Conservation (phyloP, 2,329 filamentous ascomycete genomes). For the Trichoderma citrinoviride region DNA sequence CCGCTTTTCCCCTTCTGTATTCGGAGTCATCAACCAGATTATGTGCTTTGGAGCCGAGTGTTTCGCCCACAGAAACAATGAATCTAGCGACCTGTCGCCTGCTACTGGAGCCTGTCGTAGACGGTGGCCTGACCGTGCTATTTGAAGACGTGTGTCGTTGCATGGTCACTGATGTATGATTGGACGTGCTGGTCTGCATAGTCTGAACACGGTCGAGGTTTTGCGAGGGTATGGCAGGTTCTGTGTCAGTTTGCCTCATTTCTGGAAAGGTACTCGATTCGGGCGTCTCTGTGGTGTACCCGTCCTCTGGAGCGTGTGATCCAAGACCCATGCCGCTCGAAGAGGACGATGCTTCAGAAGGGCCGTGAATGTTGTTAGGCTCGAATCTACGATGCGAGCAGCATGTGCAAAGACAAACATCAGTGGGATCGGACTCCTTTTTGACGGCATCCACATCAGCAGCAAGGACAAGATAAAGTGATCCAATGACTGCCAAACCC, state of each 20-base stretch:
- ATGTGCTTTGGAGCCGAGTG: slow-evolving; percentile 47
- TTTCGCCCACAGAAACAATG: slow-evolving; percentile 44
- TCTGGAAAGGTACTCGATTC: background rate
- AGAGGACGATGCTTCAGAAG: background rate
- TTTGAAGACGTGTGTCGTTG: background rate
- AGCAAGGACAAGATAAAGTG: slow-evolving; percentile 53
- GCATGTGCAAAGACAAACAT: slow-evolving; percentile 22
- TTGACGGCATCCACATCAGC: slow-evolving; percentile 29
- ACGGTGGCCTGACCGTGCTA: background rate
- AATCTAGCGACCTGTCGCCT: slow-evolving; percentile 44
- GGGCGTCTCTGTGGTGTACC: background rate
- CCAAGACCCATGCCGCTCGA: background rate
- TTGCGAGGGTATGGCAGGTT: background rate
- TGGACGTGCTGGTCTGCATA: background rate
- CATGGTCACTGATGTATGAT: background rate
- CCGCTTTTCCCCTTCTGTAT: slow-evolving; percentile 46
- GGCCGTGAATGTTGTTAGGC: background rate
- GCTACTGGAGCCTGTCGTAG: slow-evolving; percentile 29
- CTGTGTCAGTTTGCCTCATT: background rate
- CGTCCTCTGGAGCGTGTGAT: background rate
- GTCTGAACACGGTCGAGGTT: background rate
- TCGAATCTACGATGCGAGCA: slow-evolving; percentile 15
- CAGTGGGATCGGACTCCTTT: background rate
- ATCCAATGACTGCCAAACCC: slow-evolving; percentile 55
- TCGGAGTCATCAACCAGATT: slow-evolving; percentile 49